Percentiles rank a stretch among this genome's conserved stretches.
phyloP scores from a whole-genome alignment of 441 rosid species.

The Syzygium syzygioides region DNA sequence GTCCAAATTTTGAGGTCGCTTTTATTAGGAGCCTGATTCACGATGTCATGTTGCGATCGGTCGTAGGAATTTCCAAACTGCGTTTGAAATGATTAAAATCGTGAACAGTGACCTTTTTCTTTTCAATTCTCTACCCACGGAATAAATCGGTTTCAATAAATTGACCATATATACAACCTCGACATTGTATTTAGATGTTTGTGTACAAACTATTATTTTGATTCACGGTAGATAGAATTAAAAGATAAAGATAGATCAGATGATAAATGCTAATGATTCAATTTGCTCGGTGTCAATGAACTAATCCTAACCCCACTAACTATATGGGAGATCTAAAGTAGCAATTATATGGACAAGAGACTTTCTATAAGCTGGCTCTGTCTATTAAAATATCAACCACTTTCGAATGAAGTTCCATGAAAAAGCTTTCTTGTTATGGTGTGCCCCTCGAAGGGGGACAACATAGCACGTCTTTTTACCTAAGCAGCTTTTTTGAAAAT shows the following conservation, averaged over 20 bases:
- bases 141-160: background rate
- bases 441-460: background rate
- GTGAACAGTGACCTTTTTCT: background rate
- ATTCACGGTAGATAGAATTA: background rate
- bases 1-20: background rate
- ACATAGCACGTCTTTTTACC: background rate
- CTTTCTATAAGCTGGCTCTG: rapidly evolving
- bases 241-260: background rate
- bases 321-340: background rate
- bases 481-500: background rate
- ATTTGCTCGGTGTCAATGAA: background rate
- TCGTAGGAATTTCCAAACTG: background rate
- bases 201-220: background rate
- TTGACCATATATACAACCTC: background rate
- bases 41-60: background rate
- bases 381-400: background rate
- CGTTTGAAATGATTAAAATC: background rate
- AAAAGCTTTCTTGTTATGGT: background rate
- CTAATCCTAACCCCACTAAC: background rate
- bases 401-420: background rate
- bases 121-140: background rate
- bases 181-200: background rate
- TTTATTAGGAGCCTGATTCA: background rate
- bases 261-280: background rate
- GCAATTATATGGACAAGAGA: background rate